Percentiles rank a stretch among this genome's conserved stretches.
Evolutionary conservation across 164 flowering plant species (phyloP).

Genomic region (Sedum album): DNA sequence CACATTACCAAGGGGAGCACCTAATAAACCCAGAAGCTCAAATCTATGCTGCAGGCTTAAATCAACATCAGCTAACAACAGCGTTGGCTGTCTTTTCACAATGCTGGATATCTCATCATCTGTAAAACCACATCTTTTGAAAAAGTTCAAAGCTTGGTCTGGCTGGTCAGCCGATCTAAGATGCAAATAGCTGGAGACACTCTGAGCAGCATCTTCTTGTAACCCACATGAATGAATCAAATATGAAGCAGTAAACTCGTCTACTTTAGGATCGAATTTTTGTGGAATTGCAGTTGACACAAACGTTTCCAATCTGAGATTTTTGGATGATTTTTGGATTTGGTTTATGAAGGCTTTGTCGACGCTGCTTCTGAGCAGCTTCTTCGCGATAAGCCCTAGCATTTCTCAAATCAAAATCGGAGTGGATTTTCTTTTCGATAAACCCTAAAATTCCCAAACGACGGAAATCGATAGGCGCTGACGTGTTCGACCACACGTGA

Average conservation of each 20-base stretch:
- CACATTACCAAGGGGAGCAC: background rate
- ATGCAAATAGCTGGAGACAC: background rate
- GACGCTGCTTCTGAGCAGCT: slow-evolving; percentile 9
- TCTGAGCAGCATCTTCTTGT: background rate
- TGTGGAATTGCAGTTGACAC: background rate
- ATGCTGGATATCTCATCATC: background rate
- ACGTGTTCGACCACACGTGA: too few relatives aligned
- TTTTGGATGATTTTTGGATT: background rate
- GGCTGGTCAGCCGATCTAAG: slow-evolving; percentile 7
- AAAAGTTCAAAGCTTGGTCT: slow-evolving; percentile 7
- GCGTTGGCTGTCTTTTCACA: background rate
- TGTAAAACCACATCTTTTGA: slow-evolving; percentile 6
- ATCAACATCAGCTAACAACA: slow-evolving; percentile 4
- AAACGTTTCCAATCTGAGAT: background rate
- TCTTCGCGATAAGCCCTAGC: slow-evolving; percentile 8
- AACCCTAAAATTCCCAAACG: too few relatives aligned
- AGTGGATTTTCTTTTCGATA: too few relatives aligned
- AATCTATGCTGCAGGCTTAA: slow-evolving; percentile 3
- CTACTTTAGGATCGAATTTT: background rate
- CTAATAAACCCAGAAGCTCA: slow-evolving; percentile 6
- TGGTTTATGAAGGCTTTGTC: background rate
- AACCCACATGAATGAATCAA: slow-evolving; percentile 8
- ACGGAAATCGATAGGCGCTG: too few relatives aligned
- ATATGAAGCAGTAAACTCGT: slow-evolving; percentile 10
- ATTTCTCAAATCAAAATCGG: background rate